A percentile compares a stretch with the other conserved stretches of the same genome.
phyloP scores from a whole-genome alignment of 768 basidiomycete species.

The Termitomyces sp. region DNA sequence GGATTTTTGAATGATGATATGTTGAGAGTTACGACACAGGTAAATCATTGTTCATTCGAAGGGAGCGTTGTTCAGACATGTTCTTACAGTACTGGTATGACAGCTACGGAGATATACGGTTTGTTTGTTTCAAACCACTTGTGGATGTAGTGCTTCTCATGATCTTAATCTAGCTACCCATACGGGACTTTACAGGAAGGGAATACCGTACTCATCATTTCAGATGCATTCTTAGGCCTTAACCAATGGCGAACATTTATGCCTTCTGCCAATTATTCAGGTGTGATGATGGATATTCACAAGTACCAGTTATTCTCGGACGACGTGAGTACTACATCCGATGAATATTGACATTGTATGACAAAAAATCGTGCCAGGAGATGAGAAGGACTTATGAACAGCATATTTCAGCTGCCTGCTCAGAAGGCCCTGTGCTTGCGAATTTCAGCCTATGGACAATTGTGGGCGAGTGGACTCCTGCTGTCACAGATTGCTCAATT shows the following conservation, averaged over 20 bases:
- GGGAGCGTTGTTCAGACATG: slow-evolving; percentile 6
- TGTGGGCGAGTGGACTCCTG: slow-evolving; percentile 87
- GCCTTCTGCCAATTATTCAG: slow-evolving; percentile 42
- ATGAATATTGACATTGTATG: not conserved
- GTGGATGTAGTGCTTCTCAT: not conserved
- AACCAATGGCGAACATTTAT: slow-evolving; percentile 65
- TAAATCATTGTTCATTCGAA: slow-evolving; percentile 11
- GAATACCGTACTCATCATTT: slow-evolving; percentile 61
- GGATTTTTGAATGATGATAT: slow-evolving; percentile 27
- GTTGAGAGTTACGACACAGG: slow-evolving; percentile 40
- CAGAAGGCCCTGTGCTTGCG: slow-evolving; percentile 34
- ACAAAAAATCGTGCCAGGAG: slow-evolving; percentile 23
- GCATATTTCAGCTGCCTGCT: slow-evolving; percentile 61
- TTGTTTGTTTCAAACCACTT: slow-evolving; percentile 1
- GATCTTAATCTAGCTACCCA: slow-evolving; percentile 22
- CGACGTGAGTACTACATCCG: slow-evolving; percentile 33
- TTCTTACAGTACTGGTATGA: slow-evolving; percentile 60
- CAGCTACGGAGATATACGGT: slow-evolving; percentile 73
- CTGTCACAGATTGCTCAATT: slow-evolving; percentile 69
- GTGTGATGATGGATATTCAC: slow-evolving; percentile 77
- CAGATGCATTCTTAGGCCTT: slow-evolving; percentile 76
- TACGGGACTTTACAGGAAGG: slow-evolving; percentile 38
- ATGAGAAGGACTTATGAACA: slow-evolving; percentile 39
- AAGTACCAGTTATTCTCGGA: slow-evolving; percentile 73
- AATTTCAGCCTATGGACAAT: slow-evolving; percentile 68